Evolutionary conservation across 2,329 filamentous ascomycete species (phyloP), one percentile per base, ranked within the genome.

Genomic region (Hymenoscyphus fraxineus): DNA sequence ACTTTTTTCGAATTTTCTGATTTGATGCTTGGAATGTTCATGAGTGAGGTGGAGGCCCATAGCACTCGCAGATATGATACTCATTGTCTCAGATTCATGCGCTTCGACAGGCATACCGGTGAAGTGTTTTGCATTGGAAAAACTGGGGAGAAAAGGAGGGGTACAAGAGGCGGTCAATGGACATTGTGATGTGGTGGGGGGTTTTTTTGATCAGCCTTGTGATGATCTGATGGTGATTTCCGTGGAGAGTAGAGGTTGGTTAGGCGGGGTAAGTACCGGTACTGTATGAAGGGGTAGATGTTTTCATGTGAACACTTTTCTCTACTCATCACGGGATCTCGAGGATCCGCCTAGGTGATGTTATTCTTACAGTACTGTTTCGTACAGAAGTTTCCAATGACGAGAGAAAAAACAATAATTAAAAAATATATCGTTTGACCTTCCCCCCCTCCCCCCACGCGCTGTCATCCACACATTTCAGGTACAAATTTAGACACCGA

Each of bases 111-210:
- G 1, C 22, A 22, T 27, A 35, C 35, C 19, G 44, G n/a, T 51
- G 44, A 51, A 35, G 47, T 54, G 47, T 54, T 54, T 54, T 27
- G 19, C 47, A 27, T 54, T 54, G 47, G 47, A 54, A 22, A 51
- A 54, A 54, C 19, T 19, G 35, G 35, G 35, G 35, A 7, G 35
- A 35, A 35, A 35, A 35, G 47, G 47, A 54, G 47, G 47, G 47
- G 47, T 54, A 35, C n/a, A 22, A 51, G 47, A 54, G 19, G 47
- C 47, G 47, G 47, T 54, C 47, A 54, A 51, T 51, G 44, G 44
- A 22, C 16, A 22, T 10, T 22, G n/a, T 19, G 44, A 51, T 51
- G 19, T 19, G 44, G 47, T 54, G 47, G 47, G 22, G n/a, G 27
- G 27, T 27, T 27, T 27, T 54, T n/a, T 54, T 54, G 10, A 54